A percentile compares a stretch with the other conserved stretches of the same genome.
Evolutionary conservation across 768 basidiomycete genomes (phyloP).

Genomic region (Tylopilus cervinicoccineus): DNA sequence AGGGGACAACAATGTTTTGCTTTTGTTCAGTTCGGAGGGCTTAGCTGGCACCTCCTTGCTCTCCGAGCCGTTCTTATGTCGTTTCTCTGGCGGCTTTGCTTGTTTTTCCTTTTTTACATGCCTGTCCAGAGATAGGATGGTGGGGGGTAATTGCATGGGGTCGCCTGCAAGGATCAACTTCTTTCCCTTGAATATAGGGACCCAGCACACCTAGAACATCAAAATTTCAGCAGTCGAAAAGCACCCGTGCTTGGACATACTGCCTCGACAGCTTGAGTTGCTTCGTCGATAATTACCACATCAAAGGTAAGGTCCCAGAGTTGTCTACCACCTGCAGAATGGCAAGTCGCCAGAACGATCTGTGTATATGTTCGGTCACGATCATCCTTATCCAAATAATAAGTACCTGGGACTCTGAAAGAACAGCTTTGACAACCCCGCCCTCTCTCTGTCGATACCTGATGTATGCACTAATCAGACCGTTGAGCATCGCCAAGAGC

Average conservation of each 20-base stretch:
- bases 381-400: not conserved
- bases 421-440: conserved; percentile 75
- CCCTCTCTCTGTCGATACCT: conserved; percentile 90
- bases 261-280: conserved; percentile 94
- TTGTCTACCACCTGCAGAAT: conserved; percentile 86
- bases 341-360: conserved; percentile 92
- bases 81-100: conserved; percentile 1
- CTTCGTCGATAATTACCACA: conserved; percentile 95
- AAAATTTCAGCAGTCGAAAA: not conserved
- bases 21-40: not conserved
- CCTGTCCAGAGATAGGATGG: conserved; percentile 67
- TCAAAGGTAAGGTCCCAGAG: conserved; percentile 79
- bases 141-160: conserved; percentile 94
- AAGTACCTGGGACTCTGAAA: conserved; percentile 70
- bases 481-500: not conserved
- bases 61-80: not conserved
- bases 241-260: conserved; percentile 39
- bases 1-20: not conserved
- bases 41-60: not conserved
- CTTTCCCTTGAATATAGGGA: conserved; percentile 89
- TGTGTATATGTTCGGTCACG: conserved; percentile 21
- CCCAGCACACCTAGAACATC: conserved; percentile 61
- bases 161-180: conserved; percentile 92
- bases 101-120: conserved; percentile 30
- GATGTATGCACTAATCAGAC: not conserved